Evolutionary conservation across 495 filamentous ascomycete species (phyloP).

Genomic region (Lophiostoma macrostomum): DNA sequence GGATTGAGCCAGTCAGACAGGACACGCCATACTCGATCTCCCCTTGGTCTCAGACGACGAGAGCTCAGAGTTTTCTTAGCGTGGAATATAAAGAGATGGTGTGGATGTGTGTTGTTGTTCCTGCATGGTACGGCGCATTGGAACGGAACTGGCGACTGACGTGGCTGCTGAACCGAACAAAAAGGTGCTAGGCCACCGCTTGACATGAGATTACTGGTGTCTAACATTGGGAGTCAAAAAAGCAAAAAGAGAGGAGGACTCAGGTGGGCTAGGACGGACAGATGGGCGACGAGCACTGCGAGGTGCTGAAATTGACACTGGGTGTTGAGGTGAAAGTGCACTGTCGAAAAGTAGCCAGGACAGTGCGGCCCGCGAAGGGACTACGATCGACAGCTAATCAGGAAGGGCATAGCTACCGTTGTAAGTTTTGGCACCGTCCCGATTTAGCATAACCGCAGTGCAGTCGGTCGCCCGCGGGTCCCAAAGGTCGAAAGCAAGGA

Average conservation of each 20-base stretch:
- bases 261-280: background rate
- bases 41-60: slow-evolving; percentile 1
- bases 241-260: slow-evolving; percentile 11
- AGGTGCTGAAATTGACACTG: background rate
- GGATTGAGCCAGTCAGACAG: slow-evolving; percentile 1
- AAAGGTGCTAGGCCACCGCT: background rate
- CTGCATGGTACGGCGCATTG: slow-evolving; percentile 24
- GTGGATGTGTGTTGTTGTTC: slow-evolving; percentile 28
- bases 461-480: slow-evolving; percentile 11
- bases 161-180: slow-evolving; percentile 25
- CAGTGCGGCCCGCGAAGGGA: background rate
- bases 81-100: slow-evolving; percentile 15
- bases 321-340: background rate
- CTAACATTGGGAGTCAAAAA: background rate
- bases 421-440: slow-evolving; percentile 1
- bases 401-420: slow-evolving; percentile 21
- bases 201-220: background rate
- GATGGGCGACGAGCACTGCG: background rate
- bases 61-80: slow-evolving; percentile 24
- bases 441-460: background rate
- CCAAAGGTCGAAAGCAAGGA: slow-evolving; percentile 3
- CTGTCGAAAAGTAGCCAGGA: background rate
- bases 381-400: slow-evolving; percentile 16
- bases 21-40: background rate
- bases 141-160: slow-evolving; percentile 34